Evolutionary conservation across 352 stramenopile genomes (phyloP).

Genomic region (Peronosclerospora sorghi): DNA sequence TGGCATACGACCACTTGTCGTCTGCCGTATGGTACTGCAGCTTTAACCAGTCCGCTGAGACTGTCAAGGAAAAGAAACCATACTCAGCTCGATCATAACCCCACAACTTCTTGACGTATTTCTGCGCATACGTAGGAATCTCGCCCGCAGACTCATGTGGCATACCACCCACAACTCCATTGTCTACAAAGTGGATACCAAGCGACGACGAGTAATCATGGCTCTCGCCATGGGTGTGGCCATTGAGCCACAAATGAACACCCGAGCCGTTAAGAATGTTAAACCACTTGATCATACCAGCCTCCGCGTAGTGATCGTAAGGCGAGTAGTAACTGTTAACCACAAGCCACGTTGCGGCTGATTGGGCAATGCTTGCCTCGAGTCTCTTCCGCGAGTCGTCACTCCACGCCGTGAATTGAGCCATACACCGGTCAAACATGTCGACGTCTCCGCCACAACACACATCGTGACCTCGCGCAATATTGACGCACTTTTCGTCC

Average conservation of each 20-base stretch:
- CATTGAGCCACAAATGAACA: slow-evolving; percentile 35
- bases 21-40: slow-evolving; percentile 64
- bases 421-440: slow-evolving; percentile 46
- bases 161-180: slow-evolving; percentile 66
- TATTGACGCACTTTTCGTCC: slow-evolving; percentile 28
- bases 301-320: slow-evolving; percentile 35
- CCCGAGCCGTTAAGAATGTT: slow-evolving; percentile 27
- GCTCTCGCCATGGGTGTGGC: slow-evolving; percentile 64
- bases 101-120: slow-evolving; percentile 56
- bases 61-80: slow-evolving; percentile 54
- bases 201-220: slow-evolving; percentile 52
- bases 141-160: slow-evolving; percentile 62
- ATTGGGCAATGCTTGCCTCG: slow-evolving; percentile 27
- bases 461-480: slow-evolving; percentile 34
- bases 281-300: slow-evolving; percentile 35
- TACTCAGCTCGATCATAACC: slow-evolving; percentile 53
- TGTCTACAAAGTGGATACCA: slow-evolving; percentile 66
- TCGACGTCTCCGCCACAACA: slow-evolving; percentile 43
- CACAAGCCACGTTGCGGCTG: slow-evolving; percentile 56
- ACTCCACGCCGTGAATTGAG: slow-evolving; percentile 47
- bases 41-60: slow-evolving; percentile 50
- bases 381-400: slow-evolving; percentile 47
- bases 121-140: slow-evolving; percentile 38
- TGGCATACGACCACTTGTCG: slow-evolving; percentile 37
- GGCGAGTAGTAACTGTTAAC: slow-evolving; percentile 62